Percentiles rank a stretch among this genome's conserved stretches.
These are phyloP conservation scores for Aspergillus homomorphus DNA, from an alignment of 495 filamentous ascomycete species.

Conservation along the genomic window DNA sequence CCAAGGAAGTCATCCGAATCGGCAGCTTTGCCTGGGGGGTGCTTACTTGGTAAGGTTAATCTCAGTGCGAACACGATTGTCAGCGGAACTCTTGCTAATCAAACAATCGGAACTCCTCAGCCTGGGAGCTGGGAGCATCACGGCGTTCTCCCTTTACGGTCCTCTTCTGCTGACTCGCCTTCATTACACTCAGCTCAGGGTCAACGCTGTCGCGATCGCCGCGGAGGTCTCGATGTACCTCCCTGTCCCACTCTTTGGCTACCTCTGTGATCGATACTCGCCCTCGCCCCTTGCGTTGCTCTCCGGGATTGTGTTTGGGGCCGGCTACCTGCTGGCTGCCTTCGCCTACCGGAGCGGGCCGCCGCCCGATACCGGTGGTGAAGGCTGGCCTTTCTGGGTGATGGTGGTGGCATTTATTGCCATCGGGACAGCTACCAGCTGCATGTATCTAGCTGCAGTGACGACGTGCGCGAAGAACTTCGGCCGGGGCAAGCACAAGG, in stretches of 20 bases:
- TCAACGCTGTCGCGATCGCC: constrained; percentile 83
- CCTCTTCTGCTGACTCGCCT: constrained; percentile 80
- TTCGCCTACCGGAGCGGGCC: constrained; percentile 67
- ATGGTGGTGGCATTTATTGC: constrained; percentile 82
- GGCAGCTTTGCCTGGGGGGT: constrained; percentile 60
- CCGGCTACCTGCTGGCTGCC: constrained; percentile 81
- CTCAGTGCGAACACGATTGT: background rate
- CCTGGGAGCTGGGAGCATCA: constrained; percentile 80
- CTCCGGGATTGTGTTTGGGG: constrained; percentile 69
- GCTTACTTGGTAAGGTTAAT: constrained; percentile 49
- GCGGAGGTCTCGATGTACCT: constrained; percentile 86
- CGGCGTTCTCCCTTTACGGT: constrained; percentile 87
- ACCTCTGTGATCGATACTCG: constrained; percentile 82
- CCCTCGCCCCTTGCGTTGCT: constrained; percentile 70
- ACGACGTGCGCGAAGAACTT: constrained; percentile 98
- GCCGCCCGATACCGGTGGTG: constrained; percentile 51
- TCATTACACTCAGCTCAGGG: constrained; percentile 82
- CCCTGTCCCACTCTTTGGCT: constrained; percentile 83
- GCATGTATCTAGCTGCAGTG: constrained; percentile 82
- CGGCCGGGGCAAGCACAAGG: constrained; percentile 79
- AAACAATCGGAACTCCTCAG: constrained; percentile 23
- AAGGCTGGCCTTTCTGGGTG: constrained; percentile 68
- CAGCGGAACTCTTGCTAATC: background rate
- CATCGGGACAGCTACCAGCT: constrained; percentile 77
- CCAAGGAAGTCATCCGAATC: constrained; percentile 49